phyloP scores from a whole-genome alignment of 371 early-diverging fungal species.

The Mucor velutinosus region DNA sequence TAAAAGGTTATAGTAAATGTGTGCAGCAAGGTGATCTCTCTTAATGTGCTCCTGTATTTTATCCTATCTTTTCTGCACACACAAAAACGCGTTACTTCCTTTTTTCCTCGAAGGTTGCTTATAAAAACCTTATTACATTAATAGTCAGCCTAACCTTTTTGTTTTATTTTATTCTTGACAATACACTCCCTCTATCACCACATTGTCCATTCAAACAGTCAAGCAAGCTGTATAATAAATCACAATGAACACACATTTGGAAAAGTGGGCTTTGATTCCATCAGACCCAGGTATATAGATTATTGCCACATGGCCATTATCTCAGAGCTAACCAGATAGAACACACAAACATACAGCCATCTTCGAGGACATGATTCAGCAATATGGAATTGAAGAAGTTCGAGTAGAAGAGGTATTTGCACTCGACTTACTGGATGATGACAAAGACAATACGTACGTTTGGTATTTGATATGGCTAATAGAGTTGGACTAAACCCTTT shows the following conservation, averaged over 20 bases:
- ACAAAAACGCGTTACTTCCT: neutral
- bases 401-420: constrained; percentile 16
- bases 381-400: constrained; percentile 12
- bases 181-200: neutral
- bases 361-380: constrained; percentile 21
- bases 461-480: too few species aligned
- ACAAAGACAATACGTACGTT: constrained; percentile 9
- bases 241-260: neutral
- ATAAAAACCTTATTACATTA: neutral
- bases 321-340: neutral
- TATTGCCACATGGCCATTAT: neutral
- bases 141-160: neutral
- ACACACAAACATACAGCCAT: neutral
- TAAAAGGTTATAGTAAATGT: neutral
- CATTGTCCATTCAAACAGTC: neutral
- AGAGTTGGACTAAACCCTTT: neutral
- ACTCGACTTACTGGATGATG: constrained; percentile 13
- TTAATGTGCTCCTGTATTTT: neutral
- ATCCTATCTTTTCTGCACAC: neutral
- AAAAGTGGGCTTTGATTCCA: constrained; percentile 20
- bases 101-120: neutral
- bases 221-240: neutral
- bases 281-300: constrained; percentile 23
- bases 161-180: neutral
- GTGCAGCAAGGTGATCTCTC: neutral